A percentile compares a stretch with the other conserved stretches of the same genome.
These are phyloP conservation scores for Sextonia rubra DNA, from an alignment of 164 flowering plant species.

Conservation along the genomic window DNA sequence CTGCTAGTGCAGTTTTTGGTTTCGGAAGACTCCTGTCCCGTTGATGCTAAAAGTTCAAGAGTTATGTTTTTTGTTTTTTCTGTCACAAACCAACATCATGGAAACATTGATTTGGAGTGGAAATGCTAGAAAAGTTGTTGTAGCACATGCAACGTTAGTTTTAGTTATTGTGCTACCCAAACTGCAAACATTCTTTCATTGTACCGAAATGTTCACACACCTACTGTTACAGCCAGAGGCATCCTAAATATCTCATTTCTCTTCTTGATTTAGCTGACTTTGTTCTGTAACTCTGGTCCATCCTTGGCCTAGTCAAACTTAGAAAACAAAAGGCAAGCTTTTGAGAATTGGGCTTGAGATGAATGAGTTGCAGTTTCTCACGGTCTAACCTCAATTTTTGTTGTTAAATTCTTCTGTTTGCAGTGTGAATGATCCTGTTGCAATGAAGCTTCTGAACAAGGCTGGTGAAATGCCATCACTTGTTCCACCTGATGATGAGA, in stretches of 20 bases:
- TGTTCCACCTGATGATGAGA: constrained; percentile 85
- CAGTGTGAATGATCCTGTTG: constrained; percentile 98
- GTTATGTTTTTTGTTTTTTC: too few species aligned
- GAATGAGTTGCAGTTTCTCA: background rate
- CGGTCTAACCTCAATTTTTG: background rate
- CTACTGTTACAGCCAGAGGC: background rate
- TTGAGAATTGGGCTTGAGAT: background rate
- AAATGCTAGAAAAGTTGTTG: background rate
- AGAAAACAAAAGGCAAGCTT: background rate
- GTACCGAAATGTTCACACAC: background rate
- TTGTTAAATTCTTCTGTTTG: background rate
- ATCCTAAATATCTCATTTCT: too few species aligned
- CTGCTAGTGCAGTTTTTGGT: too few species aligned
- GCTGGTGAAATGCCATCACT: constrained; percentile 94
- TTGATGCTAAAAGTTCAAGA: background rate
- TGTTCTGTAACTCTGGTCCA: background rate
- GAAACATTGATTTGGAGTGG: background rate
- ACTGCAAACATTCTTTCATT: background rate
- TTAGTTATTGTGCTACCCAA: background rate
- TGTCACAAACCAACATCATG: too few species aligned
- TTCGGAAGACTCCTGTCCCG: background rate
- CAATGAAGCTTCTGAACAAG: constrained; percentile 78
- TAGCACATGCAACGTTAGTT: too few species aligned
- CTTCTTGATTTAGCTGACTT: background rate
- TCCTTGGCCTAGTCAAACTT: background rate